phyloP scores from a whole-genome alignment of 768 basidiomycete species.

The Hygrocybe punicea region DNA sequence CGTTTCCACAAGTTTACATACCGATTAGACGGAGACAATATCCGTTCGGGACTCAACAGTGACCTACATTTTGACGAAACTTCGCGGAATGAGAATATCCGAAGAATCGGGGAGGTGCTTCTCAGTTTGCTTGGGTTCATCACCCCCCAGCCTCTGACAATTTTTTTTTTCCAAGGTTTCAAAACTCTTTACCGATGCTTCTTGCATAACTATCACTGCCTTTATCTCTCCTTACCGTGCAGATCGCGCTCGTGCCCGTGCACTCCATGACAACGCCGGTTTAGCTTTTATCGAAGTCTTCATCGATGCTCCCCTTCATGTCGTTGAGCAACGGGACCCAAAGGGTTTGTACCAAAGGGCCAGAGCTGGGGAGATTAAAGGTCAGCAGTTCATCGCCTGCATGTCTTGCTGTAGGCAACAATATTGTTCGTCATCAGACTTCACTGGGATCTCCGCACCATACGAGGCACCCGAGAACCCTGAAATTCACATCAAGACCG shows the following conservation, averaged over 20 bases:
- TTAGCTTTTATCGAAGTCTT: slow-evolving; percentile 93
- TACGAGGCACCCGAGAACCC: slow-evolving; percentile 85
- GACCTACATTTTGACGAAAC: slow-evolving; percentile 92
- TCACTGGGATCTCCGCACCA: slow-evolving; percentile 96
- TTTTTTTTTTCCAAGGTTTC: slow-evolving; percentile 64
- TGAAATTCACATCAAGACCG: slow-evolving; percentile 90
- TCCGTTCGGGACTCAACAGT: slow-evolving; percentile 95
- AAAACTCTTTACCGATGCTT: slow-evolving; percentile 87
- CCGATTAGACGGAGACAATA: slow-evolving; percentile 93
- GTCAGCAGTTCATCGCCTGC: slow-evolving; percentile 36
- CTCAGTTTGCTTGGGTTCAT: slow-evolving; percentile 10
- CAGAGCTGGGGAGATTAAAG: slow-evolving; percentile 91
- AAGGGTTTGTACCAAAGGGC: slow-evolving; percentile 98
- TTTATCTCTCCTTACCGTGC: slow-evolving; percentile 98
- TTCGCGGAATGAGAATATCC: slow-evolving; percentile 92
- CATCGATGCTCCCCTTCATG: slow-evolving; percentile 83
- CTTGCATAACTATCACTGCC: slow-evolving; percentile 83
- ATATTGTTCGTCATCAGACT: slow-evolving; percentile 52
- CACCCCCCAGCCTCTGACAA: neutral
- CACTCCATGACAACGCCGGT: slow-evolving; percentile 68
- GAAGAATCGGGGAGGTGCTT: slow-evolving; percentile 93
- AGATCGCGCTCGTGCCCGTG: slow-evolving; percentile 79
- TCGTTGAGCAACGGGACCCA: slow-evolving; percentile 91
- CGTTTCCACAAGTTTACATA: slow-evolving; percentile 84
- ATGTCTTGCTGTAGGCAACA: neutral